phyloP scores from a whole-genome alignment of 2,329 filamentous ascomycete species.

The Cryphonectria carpinicola region DNA sequence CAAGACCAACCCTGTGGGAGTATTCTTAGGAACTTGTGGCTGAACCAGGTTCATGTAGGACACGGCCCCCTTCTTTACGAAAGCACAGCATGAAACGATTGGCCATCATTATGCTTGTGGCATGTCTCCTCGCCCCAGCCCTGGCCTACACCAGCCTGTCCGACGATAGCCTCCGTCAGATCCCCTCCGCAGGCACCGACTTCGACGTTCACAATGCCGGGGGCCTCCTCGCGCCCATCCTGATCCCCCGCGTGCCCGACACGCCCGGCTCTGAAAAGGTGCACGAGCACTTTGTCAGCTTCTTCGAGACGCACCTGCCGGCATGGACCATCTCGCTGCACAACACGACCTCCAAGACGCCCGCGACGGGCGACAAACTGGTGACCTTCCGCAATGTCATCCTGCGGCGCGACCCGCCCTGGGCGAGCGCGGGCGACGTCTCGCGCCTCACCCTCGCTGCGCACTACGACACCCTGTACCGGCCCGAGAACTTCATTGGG shows the following conservation, averaged over 20 bases:
- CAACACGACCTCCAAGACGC: conserved; percentile 74
- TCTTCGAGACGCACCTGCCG: conserved; percentile 69
- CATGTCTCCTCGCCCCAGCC: conserved; percentile 20
- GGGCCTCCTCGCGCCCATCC: conserved; percentile 72
- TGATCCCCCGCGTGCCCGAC: conserved; percentile 75
- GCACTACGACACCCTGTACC: conserved; percentile 80
- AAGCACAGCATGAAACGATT: neutral
- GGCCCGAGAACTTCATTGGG: conserved; percentile 76
- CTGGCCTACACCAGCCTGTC: conserved; percentile 36
- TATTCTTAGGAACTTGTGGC: neutral
- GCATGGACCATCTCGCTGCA: conserved; percentile 73
- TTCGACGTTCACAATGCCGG: conserved; percentile 69
- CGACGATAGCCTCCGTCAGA: conserved; percentile 35
- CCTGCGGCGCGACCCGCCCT: conserved; percentile 77
- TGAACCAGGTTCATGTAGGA: neutral
- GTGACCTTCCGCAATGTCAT: conserved; percentile 80
- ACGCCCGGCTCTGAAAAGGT: conserved; percentile 69
- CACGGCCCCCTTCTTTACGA: neutral
- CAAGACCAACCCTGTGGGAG: neutral
- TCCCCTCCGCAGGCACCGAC: conserved; percentile 67
- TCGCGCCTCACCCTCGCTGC: conserved; percentile 78
- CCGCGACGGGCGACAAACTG: conserved; percentile 62
- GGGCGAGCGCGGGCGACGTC: conserved; percentile 69
- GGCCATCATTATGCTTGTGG: conserved; percentile 21
- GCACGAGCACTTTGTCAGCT: conserved; percentile 73